Evolutionary conservation across 495 filamentous ascomycete species (phyloP), one percentile per base, ranked within the genome.

Genomic region (Aspergillus olivimuriae): DNA sequence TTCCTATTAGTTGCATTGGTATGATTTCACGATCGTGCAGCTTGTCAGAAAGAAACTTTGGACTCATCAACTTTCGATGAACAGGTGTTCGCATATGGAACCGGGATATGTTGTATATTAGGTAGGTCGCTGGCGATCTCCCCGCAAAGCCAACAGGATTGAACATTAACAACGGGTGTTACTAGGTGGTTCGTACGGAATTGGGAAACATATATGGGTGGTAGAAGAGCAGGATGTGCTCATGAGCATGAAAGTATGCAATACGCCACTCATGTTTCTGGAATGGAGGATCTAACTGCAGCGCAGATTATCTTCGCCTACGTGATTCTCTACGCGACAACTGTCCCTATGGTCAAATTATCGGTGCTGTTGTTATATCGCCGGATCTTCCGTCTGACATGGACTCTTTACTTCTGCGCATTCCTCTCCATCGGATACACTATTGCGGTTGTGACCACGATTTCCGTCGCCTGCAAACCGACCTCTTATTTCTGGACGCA

Each of bases 331-430:
- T 51, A 51, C 17, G 33, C 39, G 1, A 37, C 33, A 1, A 55
- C 47, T 1, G 44, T 51, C 10, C 47, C 52, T 4, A 34, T 55
- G 28, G 39, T 55, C 41, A 56, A 56, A 42, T 24, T 56, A 10
- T 56, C 53, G 10, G 47, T 56, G 3, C 41, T 56, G 0, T 39
- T 50, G 17, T 36, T 56, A 17, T 53, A 53, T 28, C 53, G 43
- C 11, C 48, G 53, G 8, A 47, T 56, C 14, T 56, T 53, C 33
- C 39, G 43, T 1, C 41, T 52, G 17, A 50, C 40, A 18, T 35
- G 33, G 41, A 15, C 47, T 0, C 32, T 55, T 8, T 51, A 45
- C 20, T 15, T 48, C 36, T 55, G 52, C 33, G 41, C 34, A 8
- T 47, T 43, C 33, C 41, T 56, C 11, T 44, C 46, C 0, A 30